These are phyloP conservation scores for Tylopilus sp. DNA, from an alignment of 768 basidiomycete genomes.

Conservation along the genomic window DNA sequence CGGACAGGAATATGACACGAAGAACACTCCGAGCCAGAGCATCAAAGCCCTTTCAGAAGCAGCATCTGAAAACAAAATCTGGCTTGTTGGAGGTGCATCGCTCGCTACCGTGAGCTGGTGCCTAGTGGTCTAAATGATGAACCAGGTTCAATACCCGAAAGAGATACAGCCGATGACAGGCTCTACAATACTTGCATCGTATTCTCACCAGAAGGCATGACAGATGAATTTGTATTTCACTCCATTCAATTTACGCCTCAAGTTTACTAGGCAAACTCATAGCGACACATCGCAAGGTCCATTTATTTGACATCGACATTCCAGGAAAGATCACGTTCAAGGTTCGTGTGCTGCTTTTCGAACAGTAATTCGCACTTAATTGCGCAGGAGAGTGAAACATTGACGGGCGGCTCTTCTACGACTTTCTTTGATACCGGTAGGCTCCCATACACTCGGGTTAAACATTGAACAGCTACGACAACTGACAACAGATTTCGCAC, in stretches of 20 bases:
- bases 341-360: conserved; percentile 36
- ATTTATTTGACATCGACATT: conserved; percentile 97
- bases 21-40: conserved; percentile 62
- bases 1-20: conserved; percentile 56
- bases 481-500: conserved; percentile 75
- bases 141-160: conserved; percentile 92
- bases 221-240: background rate
- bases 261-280: conserved; percentile 75
- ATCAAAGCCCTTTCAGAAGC: conserved; percentile 76
- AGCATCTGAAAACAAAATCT: conserved; percentile 74
- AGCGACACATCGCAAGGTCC: conserved; percentile 88
- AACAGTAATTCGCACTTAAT: conserved; percentile 1
- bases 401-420: conserved; percentile 69
- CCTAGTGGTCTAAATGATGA: background rate
- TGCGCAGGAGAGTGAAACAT: conserved; percentile 78
- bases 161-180: conserved; percentile 56
- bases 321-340: conserved; percentile 89
- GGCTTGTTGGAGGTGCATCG: conserved; percentile 85
- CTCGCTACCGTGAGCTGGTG: background rate
- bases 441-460: background rate
- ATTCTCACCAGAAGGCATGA: conserved; percentile 72
- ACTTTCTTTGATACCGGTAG: conserved; percentile 89
- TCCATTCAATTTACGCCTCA: background rate
- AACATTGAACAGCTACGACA: background rate
- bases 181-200: conserved; percentile 93